These are phyloP conservation scores for Backusella parvicylindrica DNA, from an alignment of 192 early-diverging fungal species.

Conservation along the genomic window DNA sequence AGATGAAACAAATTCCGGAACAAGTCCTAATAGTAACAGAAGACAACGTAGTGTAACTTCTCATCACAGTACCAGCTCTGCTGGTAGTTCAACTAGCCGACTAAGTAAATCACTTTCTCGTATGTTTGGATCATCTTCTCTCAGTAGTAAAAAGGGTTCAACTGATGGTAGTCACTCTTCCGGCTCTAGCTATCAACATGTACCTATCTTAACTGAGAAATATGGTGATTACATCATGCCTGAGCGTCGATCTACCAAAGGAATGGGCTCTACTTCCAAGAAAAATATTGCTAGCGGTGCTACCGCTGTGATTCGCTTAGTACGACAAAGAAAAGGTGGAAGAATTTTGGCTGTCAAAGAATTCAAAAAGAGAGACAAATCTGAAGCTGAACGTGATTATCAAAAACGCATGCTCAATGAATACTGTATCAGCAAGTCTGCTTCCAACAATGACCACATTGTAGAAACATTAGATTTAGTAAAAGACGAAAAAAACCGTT, in stretches of 20 bases:
- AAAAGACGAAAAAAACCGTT: slow-evolving; percentile 82
- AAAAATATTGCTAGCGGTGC: slow-evolving; percentile 81
- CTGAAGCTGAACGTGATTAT: slow-evolving; percentile 92
- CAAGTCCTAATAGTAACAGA: not conserved
- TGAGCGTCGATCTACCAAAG: not conserved
- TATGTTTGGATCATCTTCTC: not conserved
- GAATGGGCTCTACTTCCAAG: slow-evolving; percentile 12
- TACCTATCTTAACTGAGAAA: slow-evolving; percentile 12
- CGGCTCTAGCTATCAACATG: not conserved
- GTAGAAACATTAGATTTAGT: slow-evolving; percentile 95
- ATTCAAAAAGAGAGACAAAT: slow-evolving; percentile 77
- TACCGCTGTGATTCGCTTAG: slow-evolving; percentile 85
- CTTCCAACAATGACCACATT: slow-evolving; percentile 88
- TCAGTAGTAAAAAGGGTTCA: not conserved
- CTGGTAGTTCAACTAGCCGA: not conserved
- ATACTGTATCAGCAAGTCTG: slow-evolving; percentile 93
- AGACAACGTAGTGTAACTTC: not conserved
- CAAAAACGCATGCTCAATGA: slow-evolving; percentile 93
- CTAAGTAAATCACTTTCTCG: slow-evolving; percentile 1
- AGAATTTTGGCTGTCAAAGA: slow-evolving; percentile 92
- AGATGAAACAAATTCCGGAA: not conserved
- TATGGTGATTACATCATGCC: slow-evolving; percentile 26
- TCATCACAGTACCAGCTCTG: not conserved
- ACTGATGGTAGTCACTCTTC: not conserved
- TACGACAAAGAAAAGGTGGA: slow-evolving; percentile 68